Percentiles rank a stretch among this genome's conserved stretches.
phyloP scores from a whole-genome alignment of 768 basidiomycete genomes.

The Coprinopsis strossmayeri region DNA sequence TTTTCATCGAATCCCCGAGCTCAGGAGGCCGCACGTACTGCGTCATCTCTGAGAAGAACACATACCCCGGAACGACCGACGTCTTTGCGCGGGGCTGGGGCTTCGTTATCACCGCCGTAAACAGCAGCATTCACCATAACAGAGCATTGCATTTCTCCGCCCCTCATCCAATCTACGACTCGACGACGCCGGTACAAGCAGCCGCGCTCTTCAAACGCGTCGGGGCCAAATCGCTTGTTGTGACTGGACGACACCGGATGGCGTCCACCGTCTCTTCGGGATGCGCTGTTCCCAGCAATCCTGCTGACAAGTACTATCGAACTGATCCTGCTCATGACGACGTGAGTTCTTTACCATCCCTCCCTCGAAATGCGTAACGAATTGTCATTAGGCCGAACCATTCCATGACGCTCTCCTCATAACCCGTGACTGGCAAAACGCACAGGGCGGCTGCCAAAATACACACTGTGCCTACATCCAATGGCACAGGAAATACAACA shows the following conservation, averaged over 20 bases:
- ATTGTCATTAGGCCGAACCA: slow-evolving; percentile 5
- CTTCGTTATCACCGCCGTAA: slow-evolving; percentile 5
- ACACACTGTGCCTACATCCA: not conserved
- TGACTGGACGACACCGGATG: slow-evolving; percentile 4
- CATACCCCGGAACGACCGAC: not conserved
- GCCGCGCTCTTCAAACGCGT: slow-evolving; percentile 4
- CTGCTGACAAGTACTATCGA: not conserved
- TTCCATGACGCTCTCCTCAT: slow-evolving; percentile 3
- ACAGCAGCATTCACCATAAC: not conserved
- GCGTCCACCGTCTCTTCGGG: not conserved
- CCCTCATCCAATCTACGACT: slow-evolving; percentile 5
- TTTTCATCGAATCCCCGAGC: slow-evolving; percentile 1
- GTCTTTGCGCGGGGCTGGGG: slow-evolving; percentile 8
- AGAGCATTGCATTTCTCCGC: slow-evolving; percentile 8
- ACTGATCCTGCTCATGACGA: slow-evolving; percentile 6
- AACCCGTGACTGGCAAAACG: slow-evolving; percentile 2
- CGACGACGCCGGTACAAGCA: slow-evolving; percentile 1
- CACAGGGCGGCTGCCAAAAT: slow-evolving; percentile 2
- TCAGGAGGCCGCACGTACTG: slow-evolving; percentile 3
- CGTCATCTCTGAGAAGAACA: slow-evolving; percentile 6
- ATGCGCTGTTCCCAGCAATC: slow-evolving; percentile 3
- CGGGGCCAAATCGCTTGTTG: slow-evolving; percentile 5
- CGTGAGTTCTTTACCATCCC: not conserved
- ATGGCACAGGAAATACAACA: too few species aligned
- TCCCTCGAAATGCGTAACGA: not conserved